phyloP scores from a whole-genome alignment of 352 stramenopile genomes.

The Pythium coloratum region DNA sequence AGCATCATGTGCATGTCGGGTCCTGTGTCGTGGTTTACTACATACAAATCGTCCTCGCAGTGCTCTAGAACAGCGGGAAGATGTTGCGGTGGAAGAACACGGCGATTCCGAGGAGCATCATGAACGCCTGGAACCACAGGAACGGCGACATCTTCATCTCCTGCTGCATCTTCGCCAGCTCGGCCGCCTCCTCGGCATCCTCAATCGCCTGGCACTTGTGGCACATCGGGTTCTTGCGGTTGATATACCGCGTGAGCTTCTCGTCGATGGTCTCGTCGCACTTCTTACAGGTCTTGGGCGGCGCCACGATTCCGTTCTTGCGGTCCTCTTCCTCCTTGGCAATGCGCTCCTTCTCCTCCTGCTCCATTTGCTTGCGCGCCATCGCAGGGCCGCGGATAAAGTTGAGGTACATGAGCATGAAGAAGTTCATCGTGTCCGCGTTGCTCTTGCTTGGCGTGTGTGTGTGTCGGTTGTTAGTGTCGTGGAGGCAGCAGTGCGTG shows the following conservation, averaged over 20 bases:
- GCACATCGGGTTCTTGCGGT: conserved; percentile 37
- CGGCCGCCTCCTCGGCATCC: conserved; percentile 20
- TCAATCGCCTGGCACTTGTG: conserved; percentile 36
- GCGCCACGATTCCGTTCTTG: conserved; percentile 43
- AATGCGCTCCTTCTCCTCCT: conserved; percentile 53
- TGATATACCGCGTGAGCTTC: conserved; percentile 31
- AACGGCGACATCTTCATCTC: conserved; percentile 69
- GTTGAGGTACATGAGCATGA: conserved; percentile 80
- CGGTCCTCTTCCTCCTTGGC: conserved; percentile 50
- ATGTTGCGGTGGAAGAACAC: conserved; percentile 77
- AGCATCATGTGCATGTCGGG: not conserved
- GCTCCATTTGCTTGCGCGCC: conserved; percentile 40
- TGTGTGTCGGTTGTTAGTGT: not conserved
- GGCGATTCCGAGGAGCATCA: conserved; percentile 52
- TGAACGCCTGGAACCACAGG: conserved; percentile 67
- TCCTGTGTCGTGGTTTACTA: not conserved
- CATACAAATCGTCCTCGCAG: not conserved
- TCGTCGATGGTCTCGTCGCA: conserved; percentile 57
- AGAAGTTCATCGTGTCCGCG: conserved; percentile 59
- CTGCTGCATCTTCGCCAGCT: conserved; percentile 22
- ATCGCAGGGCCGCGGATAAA: conserved; percentile 66
- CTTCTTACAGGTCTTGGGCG: conserved; percentile 69
- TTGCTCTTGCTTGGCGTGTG: not conserved
- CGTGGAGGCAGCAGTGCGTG: not conserved
- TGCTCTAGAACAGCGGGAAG: conserved; percentile 45